A percentile compares a stretch with the other conserved stretches of the same genome.
Conservation (phyloP, 352 stramenopile genomes). For the Pythium sukuiense region DNA sequence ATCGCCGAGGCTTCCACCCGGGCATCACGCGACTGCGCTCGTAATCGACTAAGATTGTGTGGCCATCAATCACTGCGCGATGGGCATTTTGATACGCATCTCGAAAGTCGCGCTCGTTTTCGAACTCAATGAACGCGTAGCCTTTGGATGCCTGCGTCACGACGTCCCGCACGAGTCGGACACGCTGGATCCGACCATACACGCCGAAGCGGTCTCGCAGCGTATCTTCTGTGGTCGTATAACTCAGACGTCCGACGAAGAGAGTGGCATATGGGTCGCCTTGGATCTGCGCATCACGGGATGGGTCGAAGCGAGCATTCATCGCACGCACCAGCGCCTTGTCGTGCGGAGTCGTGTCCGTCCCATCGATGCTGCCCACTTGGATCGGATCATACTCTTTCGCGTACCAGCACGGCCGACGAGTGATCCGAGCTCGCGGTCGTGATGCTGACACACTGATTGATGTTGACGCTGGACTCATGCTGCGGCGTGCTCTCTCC, state of each 20-base stretch:
- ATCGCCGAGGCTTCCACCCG: conserved; percentile 77
- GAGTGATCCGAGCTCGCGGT: neutral
- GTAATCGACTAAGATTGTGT: conserved; percentile 70
- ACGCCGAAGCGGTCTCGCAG: conserved; percentile 41
- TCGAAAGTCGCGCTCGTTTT: conserved; percentile 50
- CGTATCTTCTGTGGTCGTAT: conserved; percentile 53
- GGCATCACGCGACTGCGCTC: conserved; percentile 78
- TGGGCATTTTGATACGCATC: conserved; percentile 60
- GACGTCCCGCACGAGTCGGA: conserved; percentile 69
- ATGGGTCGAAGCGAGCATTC: conserved; percentile 49
- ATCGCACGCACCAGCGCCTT: conserved; percentile 56
- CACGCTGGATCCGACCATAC: conserved; percentile 46
- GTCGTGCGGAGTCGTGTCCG: conserved; percentile 60
- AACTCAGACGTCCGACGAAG: conserved; percentile 69
- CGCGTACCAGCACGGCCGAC: conserved; percentile 54
- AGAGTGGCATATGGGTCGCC: conserved; percentile 66
- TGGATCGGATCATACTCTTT: conserved; percentile 65
- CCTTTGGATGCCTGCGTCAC: conserved; percentile 63
- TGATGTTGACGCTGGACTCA: conserved; percentile 9
- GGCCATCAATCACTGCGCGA: conserved; percentile 54
- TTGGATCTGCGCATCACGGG: conserved; percentile 57
- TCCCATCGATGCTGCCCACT: conserved; percentile 73
- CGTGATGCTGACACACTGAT: neutral
- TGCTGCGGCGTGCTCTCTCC: neutral
- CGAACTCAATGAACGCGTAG: conserved; percentile 83